Percentiles rank a stretch among this genome's conserved stretches.
Conservation (phyloP, 2,329 filamentous ascomycete genomes). For the Phialocephala sp. region DNA sequence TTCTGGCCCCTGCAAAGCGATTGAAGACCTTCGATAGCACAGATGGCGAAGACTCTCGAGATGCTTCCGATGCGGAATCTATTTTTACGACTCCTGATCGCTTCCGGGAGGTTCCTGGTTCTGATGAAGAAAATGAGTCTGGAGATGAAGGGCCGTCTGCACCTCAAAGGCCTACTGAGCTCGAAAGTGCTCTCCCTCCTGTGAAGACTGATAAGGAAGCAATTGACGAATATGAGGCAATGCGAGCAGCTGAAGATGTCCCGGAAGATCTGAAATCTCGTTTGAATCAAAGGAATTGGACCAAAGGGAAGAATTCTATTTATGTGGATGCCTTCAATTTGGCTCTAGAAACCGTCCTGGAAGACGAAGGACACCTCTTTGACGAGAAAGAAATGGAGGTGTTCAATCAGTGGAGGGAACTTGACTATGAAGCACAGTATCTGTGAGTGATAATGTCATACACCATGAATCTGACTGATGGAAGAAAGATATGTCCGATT, state of each 20-base stretch:
- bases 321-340: slow-evolving; percentile 98
- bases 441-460: slow-evolving; percentile 62
- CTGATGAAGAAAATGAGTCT: slow-evolving; percentile 41
- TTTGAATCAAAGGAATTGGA: slow-evolving; percentile 67
- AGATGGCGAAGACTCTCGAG: slow-evolving; percentile 34
- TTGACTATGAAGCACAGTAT: slow-evolving; percentile 89
- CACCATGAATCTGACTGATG: slow-evolving; percentile 20
- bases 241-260: slow-evolving; percentile 48
- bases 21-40: slow-evolving; percentile 38
- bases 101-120: slow-evolving; percentile 46
- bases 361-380: slow-evolving; percentile 89
- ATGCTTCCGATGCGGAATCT: slow-evolving; percentile 37
- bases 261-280: slow-evolving; percentile 51
- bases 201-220: slow-evolving; percentile 72
- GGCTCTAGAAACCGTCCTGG: slow-evolving; percentile 84
- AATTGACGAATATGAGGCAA: slow-evolving; percentile 79
- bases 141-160: slow-evolving; percentile 42
- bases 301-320: slow-evolving; percentile 81
- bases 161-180: slow-evolving; percentile 60
- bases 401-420: slow-evolving; percentile 74
- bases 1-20: slow-evolving; percentile 37
- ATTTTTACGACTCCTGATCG: slow-evolving; percentile 19
- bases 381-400: slow-evolving; percentile 77
- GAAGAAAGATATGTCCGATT: slow-evolving; percentile 79
- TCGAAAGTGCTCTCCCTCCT: slow-evolving; percentile 74